A percentile compares a stretch with the other conserved stretches of the same genome.
Evolutionary conservation across 2,329 filamentous ascomycete species (phyloP).

Genomic region (Fusarium avenaceum): DNA sequence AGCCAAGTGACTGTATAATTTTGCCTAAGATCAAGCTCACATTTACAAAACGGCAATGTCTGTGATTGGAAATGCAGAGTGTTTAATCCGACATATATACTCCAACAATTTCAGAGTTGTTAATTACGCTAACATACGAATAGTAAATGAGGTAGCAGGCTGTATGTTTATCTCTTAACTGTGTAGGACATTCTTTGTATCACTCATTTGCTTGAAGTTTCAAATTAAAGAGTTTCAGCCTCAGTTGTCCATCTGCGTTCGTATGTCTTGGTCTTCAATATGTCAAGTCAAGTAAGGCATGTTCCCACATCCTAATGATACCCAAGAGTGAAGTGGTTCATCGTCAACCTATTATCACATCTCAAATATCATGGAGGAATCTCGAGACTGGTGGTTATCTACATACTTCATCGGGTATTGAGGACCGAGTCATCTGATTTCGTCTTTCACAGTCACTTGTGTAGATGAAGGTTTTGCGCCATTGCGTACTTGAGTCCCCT

Average conservation of each 20-base stretch:
- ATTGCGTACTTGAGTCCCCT: neutral
- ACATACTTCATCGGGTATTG: neutral
- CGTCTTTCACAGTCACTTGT: neutral
- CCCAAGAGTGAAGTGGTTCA: too few relatives aligned
- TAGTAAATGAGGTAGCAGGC: neutral
- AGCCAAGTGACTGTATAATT: conserved; percentile 13
- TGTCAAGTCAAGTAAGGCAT: too few relatives aligned
- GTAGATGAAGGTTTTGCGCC: neutral
- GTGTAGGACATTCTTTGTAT: neutral
- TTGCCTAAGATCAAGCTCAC: conserved; percentile 18
- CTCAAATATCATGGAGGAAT: too few relatives aligned
- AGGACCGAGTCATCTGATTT: neutral
- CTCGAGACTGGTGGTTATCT: neutral
- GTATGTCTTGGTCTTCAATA: neutral
- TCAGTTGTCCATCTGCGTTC: neutral
- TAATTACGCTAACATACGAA: neutral
- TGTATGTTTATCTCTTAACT: neutral
- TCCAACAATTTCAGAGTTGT: conserved; percentile 2
- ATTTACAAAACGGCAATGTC: neutral
- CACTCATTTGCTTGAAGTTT: neutral
- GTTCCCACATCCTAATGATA: too few relatives aligned
- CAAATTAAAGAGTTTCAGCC: conserved; percentile 1
- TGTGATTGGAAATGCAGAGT: conserved; percentile 4
- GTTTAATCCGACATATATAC: neutral
- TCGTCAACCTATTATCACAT: too few relatives aligned